Base-by-base conservation (phyloP, 2,329 filamentous ascomycete genomes). In the Sclerotinia trifoliorum region DNA sequence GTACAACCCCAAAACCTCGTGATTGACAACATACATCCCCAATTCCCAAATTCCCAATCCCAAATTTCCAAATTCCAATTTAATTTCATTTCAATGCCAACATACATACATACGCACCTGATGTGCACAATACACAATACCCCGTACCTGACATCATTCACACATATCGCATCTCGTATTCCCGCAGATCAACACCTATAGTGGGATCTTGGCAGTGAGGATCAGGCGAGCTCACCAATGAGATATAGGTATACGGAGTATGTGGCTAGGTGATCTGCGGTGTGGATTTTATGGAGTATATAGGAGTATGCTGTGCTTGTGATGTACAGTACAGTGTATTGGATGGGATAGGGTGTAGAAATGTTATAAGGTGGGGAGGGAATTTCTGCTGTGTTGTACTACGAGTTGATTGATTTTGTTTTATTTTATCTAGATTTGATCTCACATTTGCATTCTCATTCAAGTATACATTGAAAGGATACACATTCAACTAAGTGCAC, bases 81-180 rank as follows among this genome's bases (percentile, higher is more conserved):
- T 32, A 4, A 32, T 35, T 35, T 10, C 35, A 35, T 35, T 35
- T 35, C 35, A 8, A 32, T 32, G 19, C 29, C 52, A 55, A 55
- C 52, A 10, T 35, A 8, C 35, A 19, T 29, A 55, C 19, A 55
- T 39, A 39, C 32, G 10, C 21, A 21, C 52, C 29, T 32, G 52
- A 55, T n/a, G 13, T 42, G 39, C 39, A 1, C 52, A 19, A 19
- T 55, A 35, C n/a, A n/a, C n/a, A n/a, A n/a, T n/a, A n/a, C n/a
- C n/a, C n/a, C n/a, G 29, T 35, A 55, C 52, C 52, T 55, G 52
- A 55, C 52, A 55, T 55, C 52, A 55, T 55, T 42, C 55, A 11
- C 21, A 57, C 29, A 29, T 42, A 13, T 42, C 39, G 13, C 39
- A 42, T 42, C 55, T 57, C 55, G 55, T 57, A 57, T 57, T 57